Conservation (phyloP, 441 rosid species). For the Theobroma grandiflorum region DNA sequence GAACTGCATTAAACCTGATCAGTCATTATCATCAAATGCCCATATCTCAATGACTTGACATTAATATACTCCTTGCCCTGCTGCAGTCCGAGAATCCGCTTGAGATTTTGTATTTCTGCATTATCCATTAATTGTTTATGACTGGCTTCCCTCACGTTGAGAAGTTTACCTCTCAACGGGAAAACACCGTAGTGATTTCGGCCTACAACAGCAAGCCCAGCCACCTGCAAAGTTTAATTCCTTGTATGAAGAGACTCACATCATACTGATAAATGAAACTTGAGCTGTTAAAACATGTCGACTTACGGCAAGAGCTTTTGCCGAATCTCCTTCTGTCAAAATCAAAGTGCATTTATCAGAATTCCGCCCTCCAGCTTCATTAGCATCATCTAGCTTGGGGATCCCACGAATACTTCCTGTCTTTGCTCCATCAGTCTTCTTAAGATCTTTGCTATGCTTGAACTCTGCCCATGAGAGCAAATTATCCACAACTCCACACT, state of each 20-base stretch:
- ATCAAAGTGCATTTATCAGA: conserved; percentile 86
- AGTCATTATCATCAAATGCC: conserved; percentile 98
- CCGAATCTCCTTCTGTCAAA: conserved; percentile 99
- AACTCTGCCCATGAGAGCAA: conserved; percentile 91
- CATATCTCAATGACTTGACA: conserved; percentile 89
- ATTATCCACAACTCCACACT: conserved; percentile 84
- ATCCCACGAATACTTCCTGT: conserved; percentile 60
- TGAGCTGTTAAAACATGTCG: conserved; percentile 11
- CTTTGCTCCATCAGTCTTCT: conserved; percentile 92
- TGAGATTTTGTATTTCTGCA: conserved; percentile 80
- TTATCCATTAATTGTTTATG: conserved; percentile 82
- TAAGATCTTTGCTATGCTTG: conserved; percentile 87
- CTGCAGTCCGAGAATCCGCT: conserved; percentile 95
- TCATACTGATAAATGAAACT: neutral
- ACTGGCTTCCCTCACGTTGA: conserved; percentile 96
- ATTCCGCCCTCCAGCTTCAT: conserved; percentile 85
- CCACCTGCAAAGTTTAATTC: conserved; percentile 54
- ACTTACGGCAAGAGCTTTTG: conserved; percentile 94
- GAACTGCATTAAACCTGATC: conserved; percentile 69
- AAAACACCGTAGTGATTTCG: conserved; percentile 84
- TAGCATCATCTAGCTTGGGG: conserved; percentile 92
- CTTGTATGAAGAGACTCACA: neutral
- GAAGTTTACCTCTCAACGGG: conserved; percentile 91
- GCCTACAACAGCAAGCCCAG: conserved; percentile 80
- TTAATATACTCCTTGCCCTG: conserved; percentile 70